These are phyloP conservation scores for Neurospora sp. DNA, from an alignment of 495 filamentous ascomycete genomes.

Conservation along the genomic window DNA sequence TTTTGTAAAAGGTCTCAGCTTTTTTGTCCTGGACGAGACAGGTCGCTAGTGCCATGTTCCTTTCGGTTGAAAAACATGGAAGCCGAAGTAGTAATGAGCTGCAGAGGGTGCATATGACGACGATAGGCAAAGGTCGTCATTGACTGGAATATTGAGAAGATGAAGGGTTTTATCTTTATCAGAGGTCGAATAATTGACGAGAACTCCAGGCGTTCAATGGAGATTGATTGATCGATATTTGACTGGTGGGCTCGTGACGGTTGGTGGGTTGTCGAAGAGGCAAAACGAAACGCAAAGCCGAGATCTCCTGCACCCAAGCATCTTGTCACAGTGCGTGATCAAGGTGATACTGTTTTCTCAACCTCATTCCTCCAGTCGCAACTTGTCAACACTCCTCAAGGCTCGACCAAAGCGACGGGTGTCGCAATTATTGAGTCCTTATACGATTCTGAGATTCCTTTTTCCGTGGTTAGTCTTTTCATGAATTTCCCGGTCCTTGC, in stretches of 20 bases:
- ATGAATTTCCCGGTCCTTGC: not conserved
- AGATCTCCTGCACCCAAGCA: not conserved
- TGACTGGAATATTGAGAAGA: not conserved
- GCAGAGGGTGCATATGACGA: not conserved
- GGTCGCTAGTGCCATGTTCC: not conserved
- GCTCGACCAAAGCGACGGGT: not conserved
- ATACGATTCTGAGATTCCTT: not conserved
- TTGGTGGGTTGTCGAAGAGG: not conserved
- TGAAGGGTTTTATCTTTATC: not conserved
- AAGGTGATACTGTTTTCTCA: not conserved
- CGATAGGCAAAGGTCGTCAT: not conserved
- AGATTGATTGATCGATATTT: not conserved
- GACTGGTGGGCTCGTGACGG: not conserved
- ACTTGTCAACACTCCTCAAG: not conserved
- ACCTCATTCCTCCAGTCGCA: not conserved
- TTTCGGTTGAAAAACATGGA: not conserved
- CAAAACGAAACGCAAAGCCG: too few species aligned
- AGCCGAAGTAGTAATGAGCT: not conserved
- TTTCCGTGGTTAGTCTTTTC: not conserved
- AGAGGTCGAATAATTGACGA: not conserved
- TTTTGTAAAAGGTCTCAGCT: too few species aligned
- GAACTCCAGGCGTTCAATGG: not conserved
- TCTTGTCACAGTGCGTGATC: not conserved
- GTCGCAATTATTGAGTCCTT: not conserved
- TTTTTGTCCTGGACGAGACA: too few species aligned